Conservation (phyloP, 495 filamentous ascomycete species). For the Platismatia glauca region DNA sequence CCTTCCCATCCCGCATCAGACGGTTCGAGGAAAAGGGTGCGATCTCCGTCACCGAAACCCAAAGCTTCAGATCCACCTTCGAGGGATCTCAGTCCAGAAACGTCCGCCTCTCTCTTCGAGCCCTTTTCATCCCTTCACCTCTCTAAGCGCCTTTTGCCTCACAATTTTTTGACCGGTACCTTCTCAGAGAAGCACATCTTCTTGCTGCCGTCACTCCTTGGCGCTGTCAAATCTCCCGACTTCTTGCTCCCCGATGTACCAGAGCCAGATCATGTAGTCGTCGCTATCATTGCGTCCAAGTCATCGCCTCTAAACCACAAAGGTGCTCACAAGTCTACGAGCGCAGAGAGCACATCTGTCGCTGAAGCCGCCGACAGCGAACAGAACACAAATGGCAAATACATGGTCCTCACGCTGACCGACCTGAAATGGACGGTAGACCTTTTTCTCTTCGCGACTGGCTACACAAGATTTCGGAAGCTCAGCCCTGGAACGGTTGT, state of each 20-base stretch:
- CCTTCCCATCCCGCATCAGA: constrained; percentile 2
- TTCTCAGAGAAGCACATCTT: constrained; percentile 63
- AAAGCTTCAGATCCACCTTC: neutral
- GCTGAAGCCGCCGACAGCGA: constrained; percentile 45
- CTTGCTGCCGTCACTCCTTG: constrained; percentile 72
- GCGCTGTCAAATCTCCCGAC: constrained; percentile 69
- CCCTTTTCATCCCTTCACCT: constrained; percentile 79
- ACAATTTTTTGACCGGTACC: constrained; percentile 64
- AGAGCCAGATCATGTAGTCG: constrained; percentile 76
- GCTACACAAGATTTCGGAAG: constrained; percentile 87
- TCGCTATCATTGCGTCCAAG: constrained; percentile 80
- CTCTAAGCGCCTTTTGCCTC: constrained; percentile 76
- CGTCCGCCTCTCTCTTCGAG: constrained; percentile 53
- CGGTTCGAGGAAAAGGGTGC: constrained; percentile 5
- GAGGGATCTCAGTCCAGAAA: constrained; percentile 10
- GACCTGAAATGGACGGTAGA: constrained; percentile 89
- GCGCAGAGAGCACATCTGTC: constrained; percentile 29
- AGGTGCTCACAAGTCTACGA: constrained; percentile 34
- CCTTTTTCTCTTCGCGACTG: constrained; percentile 83
- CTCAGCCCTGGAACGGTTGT: constrained; percentile 76
- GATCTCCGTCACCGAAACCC: constrained; percentile 8
- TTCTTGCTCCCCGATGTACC: constrained; percentile 81
- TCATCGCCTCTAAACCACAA: constrained; percentile 69
- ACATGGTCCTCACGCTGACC: constrained; percentile 82
- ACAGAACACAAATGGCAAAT: constrained; percentile 57